Evolutionary conservation across 257 asterid genomes (phyloP), one percentile per base, ranked within the genome.

Genomic region (Solanum piurae): DNA sequence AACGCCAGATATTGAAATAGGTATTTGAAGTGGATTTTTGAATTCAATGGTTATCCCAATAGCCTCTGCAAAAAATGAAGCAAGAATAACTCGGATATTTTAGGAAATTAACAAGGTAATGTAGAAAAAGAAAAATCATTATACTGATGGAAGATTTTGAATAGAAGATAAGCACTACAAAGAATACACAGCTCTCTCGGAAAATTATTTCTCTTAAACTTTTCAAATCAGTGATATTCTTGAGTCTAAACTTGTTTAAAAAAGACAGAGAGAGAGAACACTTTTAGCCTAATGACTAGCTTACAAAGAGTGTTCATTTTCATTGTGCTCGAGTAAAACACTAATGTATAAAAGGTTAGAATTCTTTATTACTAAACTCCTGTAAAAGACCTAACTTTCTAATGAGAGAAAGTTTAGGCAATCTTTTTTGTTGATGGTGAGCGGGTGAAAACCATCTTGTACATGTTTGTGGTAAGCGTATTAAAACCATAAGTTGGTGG

Each of bases 1-100:
- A 90, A 94, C 89, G 86, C 92, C 92, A 89, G 99, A 92, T 87
- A 97, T 86, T 25, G 98, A 91, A 87, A 97, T 88, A 88, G 99
- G 97, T 90, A 97, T 94, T 93, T 93, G 98, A 90, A 97, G 98
- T 85, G 99, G 99, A 91, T 97, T 97, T 89, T 88, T 93, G 86
- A 97, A 94, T 91, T 91, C 94, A 89, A 96, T 90, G 75, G 91
- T 94, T 87, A 97, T 95, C 93, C 89, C 94, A 88, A 97, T 93
- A 64, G 95, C 94, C 92, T 97, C 99, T 97, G 98, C 89, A 88
- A 90, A 88, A 68, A 58, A 88, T 84, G 84, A 91, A 85, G 79
- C 72, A 85, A 88, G 85, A 49, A 80, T 80, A 29, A 80, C 69
- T 80, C 85, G 3, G 29, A 80, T 79, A 69, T 87, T 83, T 76